phyloP scores from a whole-genome alignment of 345 rosid species.

The Eucalyptus regnans region DNA sequence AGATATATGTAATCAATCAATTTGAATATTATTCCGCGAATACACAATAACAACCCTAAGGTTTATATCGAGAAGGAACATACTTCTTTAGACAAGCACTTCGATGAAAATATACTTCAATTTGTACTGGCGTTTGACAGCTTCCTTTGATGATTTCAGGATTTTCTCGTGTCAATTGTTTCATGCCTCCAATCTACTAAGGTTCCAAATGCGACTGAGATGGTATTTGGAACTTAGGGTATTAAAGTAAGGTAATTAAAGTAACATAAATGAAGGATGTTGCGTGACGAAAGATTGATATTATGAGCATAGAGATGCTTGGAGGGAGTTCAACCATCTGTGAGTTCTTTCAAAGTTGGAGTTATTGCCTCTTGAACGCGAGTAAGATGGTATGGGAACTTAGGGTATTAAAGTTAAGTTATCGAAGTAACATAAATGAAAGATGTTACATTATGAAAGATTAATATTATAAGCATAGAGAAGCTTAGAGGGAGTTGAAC shows the following conservation, averaged over 20 bases:
- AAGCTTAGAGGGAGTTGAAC: background rate
- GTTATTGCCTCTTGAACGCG: background rate
- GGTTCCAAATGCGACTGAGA: background rate
- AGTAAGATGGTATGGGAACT: background rate
- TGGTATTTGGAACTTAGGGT: background rate
- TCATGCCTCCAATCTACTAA: background rate
- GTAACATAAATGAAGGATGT: background rate
- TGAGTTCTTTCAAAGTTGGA: no score
- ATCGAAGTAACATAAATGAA: background rate
- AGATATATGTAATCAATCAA: background rate
- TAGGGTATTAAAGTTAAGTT: background rate
- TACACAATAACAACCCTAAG: background rate
- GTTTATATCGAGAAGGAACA: background rate
- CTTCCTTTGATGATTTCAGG: background rate
- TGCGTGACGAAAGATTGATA: background rate
- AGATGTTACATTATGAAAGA: background rate
- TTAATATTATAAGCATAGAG: background rate
- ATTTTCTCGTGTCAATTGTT: background rate
- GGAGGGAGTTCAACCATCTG: background rate
- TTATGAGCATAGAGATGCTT: background rate
- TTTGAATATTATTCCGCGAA: background rate
- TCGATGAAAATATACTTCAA: background rate
- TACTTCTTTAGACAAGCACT: background rate
- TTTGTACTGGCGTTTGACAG: background rate
- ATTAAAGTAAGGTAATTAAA: background rate